phyloP scores from a whole-genome alignment of 495 filamentous ascomycete genomes.

The Chaetomium fimeti region DNA sequence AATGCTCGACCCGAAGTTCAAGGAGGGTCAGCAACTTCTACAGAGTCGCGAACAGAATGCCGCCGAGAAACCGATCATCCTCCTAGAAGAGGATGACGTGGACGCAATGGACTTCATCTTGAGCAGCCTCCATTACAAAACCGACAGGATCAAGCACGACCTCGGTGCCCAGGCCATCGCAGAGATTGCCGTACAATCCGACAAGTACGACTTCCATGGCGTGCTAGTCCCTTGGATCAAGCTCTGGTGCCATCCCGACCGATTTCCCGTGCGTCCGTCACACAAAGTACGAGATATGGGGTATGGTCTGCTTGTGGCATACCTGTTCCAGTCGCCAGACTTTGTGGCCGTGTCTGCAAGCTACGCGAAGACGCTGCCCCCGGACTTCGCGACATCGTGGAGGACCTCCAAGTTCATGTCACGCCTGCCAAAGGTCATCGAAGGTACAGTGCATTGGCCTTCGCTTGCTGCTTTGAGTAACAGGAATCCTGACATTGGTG shows the following conservation, averaged over 20 bases:
- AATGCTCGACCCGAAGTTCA: slow-evolving; percentile 5
- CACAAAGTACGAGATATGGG: background rate
- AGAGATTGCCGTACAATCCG: slow-evolving; percentile 1
- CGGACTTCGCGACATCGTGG: background rate
- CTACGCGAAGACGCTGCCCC: background rate
- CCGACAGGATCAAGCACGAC: background rate
- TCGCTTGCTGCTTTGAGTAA: background rate
- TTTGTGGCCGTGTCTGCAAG: background rate
- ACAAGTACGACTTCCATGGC: slow-evolving; percentile 12
- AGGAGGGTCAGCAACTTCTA: background rate
- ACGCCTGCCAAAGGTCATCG: background rate
- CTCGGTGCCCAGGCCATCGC: slow-evolving; percentile 1
- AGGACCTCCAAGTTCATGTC: background rate
- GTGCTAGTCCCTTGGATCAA: slow-evolving; percentile 4
- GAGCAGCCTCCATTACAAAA: background rate
- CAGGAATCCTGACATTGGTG: background rate
- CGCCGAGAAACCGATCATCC: background rate
- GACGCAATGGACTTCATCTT: slow-evolving; percentile 16
- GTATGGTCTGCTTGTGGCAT: slow-evolving; percentile 8
- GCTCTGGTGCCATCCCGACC: background rate
- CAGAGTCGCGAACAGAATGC: background rate
- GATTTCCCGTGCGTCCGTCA: background rate
- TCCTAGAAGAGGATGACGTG: background rate
- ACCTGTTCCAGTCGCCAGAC: slow-evolving; percentile 8
- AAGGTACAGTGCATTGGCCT: background rate